Percentiles rank a stretch among this genome's conserved stretches.
Conservation (phyloP, 1,139 yeast genomes). For the Magnusiomyces suaveolens region DNA sequence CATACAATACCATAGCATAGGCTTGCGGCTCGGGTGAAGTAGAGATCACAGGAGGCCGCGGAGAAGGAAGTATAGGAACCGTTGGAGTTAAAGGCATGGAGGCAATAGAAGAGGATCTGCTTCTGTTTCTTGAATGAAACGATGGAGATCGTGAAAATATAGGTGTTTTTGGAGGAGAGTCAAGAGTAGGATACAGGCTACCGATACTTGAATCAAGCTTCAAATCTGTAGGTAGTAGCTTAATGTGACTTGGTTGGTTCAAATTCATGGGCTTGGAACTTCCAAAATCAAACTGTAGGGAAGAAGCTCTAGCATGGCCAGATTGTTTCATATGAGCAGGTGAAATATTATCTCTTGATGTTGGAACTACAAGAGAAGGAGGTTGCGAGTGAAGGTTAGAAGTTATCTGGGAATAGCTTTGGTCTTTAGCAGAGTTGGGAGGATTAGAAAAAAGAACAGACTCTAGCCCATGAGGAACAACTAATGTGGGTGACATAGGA, state of each 20-base stretch:
- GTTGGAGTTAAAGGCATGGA: background rate
- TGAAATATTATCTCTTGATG: background rate
- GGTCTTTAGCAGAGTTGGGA: background rate
- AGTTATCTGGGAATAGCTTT: background rate
- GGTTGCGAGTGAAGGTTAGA: background rate
- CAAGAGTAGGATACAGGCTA: background rate
- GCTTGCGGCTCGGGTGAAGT: too few relatives aligned
- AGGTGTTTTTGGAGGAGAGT: background rate
- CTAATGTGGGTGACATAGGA: constrained; percentile 14
- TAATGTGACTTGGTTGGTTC: background rate
- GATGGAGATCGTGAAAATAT: background rate
- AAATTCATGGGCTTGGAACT: background rate
- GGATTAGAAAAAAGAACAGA: constrained; percentile 5
- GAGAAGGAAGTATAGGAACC: background rate
- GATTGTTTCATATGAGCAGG: background rate
- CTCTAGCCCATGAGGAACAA: constrained; percentile 11
- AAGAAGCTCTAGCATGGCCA: background rate
- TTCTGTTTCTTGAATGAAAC: background rate
- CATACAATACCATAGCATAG: constrained; percentile 27
- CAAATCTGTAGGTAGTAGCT: background rate
- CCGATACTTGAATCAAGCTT: background rate
- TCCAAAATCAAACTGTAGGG: background rate
- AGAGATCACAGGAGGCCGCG: too few relatives aligned
- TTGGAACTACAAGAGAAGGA: background rate
- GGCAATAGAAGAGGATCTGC: background rate